Evolutionary conservation across 2,329 filamentous ascomycete genomes (phyloP).

Genomic region (Bretziella fagacearum): DNA sequence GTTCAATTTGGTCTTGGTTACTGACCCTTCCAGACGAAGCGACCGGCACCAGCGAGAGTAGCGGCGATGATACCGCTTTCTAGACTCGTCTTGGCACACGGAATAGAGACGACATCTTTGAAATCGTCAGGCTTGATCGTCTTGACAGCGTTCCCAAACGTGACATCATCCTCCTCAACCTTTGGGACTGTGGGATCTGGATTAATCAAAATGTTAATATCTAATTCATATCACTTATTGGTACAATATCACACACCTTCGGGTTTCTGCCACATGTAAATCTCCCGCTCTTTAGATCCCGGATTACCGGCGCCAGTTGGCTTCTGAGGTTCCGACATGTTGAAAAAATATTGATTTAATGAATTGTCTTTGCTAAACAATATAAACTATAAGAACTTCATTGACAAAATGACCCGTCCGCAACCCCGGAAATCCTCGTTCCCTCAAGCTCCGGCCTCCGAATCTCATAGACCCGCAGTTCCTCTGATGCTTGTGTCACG

Average conservation of each 20-base stretch:
- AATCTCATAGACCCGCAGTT: neutral
- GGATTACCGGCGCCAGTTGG: neutral
- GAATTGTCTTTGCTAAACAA: no score
- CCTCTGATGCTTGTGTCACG: neutral
- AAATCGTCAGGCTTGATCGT: conserved; percentile 54
- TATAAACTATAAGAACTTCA: neutral
- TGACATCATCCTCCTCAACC: conserved; percentile 8
- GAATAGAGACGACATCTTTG: conserved; percentile 54
- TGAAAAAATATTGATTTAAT: no score
- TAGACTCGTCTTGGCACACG: conserved; percentile 70
- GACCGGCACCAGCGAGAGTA: conserved; percentile 55
- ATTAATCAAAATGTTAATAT: neutral
- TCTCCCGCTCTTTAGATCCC: conserved; percentile 5
- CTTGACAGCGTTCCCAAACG: conserved; percentile 44
- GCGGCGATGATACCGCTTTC: conserved; percentile 70
- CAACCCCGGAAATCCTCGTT: neutral
- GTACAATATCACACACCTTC: neutral
- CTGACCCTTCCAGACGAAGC: conserved; percentile 60
- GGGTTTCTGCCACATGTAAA: conserved; percentile 11
- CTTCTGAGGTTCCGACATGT: conserved; percentile 6
- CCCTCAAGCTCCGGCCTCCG: neutral
- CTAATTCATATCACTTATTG: neutral
- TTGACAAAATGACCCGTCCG: neutral
- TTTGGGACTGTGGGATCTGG: conserved; percentile 6
- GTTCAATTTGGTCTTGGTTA: conserved; percentile 13